Evolutionary conservation across 352 stramenopile genomes (phyloP).

Genomic region (Globisporangium viniferum): DNA sequence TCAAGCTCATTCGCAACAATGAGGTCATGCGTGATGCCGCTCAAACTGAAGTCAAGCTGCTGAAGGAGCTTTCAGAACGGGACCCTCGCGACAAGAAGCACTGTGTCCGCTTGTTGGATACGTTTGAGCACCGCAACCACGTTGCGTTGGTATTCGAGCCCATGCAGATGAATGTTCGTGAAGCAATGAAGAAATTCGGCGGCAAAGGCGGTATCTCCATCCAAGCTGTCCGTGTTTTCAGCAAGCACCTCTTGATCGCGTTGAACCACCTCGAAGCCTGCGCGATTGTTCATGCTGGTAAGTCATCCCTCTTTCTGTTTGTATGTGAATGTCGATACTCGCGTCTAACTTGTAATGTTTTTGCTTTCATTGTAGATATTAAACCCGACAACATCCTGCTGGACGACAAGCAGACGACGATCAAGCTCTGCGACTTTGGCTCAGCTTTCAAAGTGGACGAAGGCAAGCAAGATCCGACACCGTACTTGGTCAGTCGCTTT

Average conservation of each 20-base stretch:
- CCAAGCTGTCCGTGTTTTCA: constrained; percentile 81
- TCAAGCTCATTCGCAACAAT: constrained; percentile 95
- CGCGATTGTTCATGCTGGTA: constrained; percentile 92
- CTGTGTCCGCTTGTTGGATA: constrained; percentile 79
- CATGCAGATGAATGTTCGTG: constrained; percentile 96
- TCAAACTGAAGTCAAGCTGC: constrained; percentile 75
- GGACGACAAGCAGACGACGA: constrained; percentile 92
- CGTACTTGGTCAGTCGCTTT: constrained; percentile 98
- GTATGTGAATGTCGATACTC: neutral
- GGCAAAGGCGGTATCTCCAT: constrained; percentile 82
- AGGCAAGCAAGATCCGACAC: constrained; percentile 92
- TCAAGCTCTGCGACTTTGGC: constrained; percentile 98
- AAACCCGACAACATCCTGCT: constrained; percentile 98
- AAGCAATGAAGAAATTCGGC: constrained; percentile 90
- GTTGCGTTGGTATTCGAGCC: constrained; percentile 96
- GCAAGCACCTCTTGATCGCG: constrained; percentile 75
- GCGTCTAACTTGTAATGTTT: constrained; percentile 6
- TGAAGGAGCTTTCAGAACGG: constrained; percentile 68
- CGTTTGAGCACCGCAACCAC: constrained; percentile 93
- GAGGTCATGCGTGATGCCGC: constrained; percentile 97
- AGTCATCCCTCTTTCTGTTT: neutral
- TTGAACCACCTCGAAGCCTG: constrained; percentile 72
- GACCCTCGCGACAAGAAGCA: constrained; percentile 83
- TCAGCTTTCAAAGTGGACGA: constrained; percentile 92
- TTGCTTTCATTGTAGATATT: constrained; percentile 75